Evolutionary conservation across 179 eudicot species (phyloP).

Genomic region (Heliamphora pulchella): DNA sequence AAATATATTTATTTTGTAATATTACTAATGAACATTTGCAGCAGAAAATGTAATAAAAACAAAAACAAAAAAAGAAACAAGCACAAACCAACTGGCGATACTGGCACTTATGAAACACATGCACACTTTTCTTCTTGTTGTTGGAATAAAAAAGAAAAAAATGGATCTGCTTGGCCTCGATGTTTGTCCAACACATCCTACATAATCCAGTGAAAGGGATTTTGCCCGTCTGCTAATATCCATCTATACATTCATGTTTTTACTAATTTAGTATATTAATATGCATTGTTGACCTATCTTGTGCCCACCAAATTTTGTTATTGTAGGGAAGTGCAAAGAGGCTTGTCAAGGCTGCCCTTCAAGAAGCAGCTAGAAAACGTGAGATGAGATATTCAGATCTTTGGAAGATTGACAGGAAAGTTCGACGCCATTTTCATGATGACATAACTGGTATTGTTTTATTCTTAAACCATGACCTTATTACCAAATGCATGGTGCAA

Average conservation of each 20-base stretch:
- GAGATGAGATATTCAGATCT: constrained; percentile 72
- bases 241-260: not conserved
- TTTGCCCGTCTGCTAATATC: too few relatives aligned
- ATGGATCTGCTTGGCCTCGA: not conserved
- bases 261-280: not conserved
- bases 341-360: constrained; percentile 65
- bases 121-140: not conserved
- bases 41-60: too few relatives aligned
- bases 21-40: too few relatives aligned
- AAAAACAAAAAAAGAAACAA: too few relatives aligned
- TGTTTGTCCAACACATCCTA: too few relatives aligned
- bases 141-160: not conserved
- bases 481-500: constrained; percentile 43
- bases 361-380: constrained; percentile 70
- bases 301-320: constrained; percentile 9
- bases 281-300: not conserved
- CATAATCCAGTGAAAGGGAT: too few relatives aligned
- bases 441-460: constrained; percentile 66
- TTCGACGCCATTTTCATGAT: constrained; percentile 73
- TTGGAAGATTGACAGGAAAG: constrained; percentile 53
- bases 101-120: not conserved
- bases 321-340: constrained; percentile 71
- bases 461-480: constrained; percentile 60
- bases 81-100: too few relatives aligned
- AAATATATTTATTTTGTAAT: too few relatives aligned